Percentiles rank a stretch among this genome's conserved stretches.
Evolutionary conservation across 768 basidiomycete genomes (phyloP).

Genomic region (Phlebiopsis gigantea): DNA sequence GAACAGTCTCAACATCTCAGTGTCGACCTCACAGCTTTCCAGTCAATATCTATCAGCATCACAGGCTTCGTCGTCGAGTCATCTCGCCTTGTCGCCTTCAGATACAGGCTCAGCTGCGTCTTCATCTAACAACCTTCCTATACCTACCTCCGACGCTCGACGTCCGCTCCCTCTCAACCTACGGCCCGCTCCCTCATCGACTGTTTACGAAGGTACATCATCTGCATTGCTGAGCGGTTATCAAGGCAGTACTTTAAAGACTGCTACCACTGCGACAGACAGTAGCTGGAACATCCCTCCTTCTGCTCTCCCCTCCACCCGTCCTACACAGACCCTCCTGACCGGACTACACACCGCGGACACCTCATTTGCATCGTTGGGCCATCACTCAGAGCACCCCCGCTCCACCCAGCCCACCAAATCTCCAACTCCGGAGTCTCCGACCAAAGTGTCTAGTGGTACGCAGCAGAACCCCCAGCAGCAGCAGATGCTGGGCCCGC

Average conservation of each 20-base stretch:
- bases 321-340: background rate
- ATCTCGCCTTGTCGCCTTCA: constrained; percentile 1
- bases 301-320: background rate
- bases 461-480: background rate
- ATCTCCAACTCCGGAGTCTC: background rate
- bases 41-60: constrained; percentile 7
- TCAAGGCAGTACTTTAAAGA: background rate
- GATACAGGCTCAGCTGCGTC: constrained; percentile 6
- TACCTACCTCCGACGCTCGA: constrained; percentile 3
- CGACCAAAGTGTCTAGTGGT: background rate
- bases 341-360: background rate
- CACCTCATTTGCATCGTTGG: background rate
- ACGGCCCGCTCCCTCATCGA: constrained; percentile 17
- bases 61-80: constrained; percentile 11
- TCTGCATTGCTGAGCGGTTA: background rate
- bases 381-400: background rate
- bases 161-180: constrained; percentile 29
- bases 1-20: constrained; percentile 11
- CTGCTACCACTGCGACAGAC: background rate
- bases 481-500: background rate
- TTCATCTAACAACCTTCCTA: constrained; percentile 1
- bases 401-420: background rate
- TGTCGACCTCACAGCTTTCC: constrained; percentile 4
- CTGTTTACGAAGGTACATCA: background rate
- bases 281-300: constrained; percentile 2